Evolutionary conservation across 2,329 filamentous ascomycete genomes (phyloP).

Genomic region (Xylaria sp.): DNA sequence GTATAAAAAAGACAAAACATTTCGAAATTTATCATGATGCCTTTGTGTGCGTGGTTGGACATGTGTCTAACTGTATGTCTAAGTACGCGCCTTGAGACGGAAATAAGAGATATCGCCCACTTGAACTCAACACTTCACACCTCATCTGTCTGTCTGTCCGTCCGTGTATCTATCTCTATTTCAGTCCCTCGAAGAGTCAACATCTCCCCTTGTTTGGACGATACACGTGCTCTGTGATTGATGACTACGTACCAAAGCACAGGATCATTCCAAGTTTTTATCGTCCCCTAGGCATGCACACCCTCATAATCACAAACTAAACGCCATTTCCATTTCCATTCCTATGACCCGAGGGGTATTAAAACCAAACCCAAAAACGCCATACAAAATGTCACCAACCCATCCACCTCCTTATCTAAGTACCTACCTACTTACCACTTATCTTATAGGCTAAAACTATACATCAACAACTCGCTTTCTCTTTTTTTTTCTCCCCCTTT

Average conservation of each 20-base stretch:
- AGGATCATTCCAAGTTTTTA: no score
- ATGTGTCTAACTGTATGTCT: background rate
- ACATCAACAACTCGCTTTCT: background rate
- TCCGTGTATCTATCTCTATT: no score
- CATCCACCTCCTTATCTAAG: no score
- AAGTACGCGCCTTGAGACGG: no score
- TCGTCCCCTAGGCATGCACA: no score
- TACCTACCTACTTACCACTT: no score
- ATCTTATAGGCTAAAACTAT: no score
- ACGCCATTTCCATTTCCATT: constrained; percentile 28
- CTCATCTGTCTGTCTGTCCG: constrained; percentile 27
- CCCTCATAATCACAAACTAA: no score
- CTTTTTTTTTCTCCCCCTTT: no score
- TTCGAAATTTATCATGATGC: background rate
- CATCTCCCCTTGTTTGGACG: background rate
- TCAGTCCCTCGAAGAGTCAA: no score
- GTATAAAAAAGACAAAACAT: constrained; percentile 1
- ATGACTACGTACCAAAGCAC: no score
- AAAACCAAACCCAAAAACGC: constrained; percentile 35
- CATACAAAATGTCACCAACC: constrained; percentile 26
- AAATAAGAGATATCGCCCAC: constrained; percentile 7
- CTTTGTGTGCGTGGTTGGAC: background rate
- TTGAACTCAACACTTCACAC: constrained; percentile 29
- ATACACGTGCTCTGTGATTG: background rate
- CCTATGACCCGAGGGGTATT: constrained; percentile 35